Evolutionary conservation across 2,329 filamentous ascomycete species (phyloP).

Genomic region (Penicillium aurantiogriseum): DNA sequence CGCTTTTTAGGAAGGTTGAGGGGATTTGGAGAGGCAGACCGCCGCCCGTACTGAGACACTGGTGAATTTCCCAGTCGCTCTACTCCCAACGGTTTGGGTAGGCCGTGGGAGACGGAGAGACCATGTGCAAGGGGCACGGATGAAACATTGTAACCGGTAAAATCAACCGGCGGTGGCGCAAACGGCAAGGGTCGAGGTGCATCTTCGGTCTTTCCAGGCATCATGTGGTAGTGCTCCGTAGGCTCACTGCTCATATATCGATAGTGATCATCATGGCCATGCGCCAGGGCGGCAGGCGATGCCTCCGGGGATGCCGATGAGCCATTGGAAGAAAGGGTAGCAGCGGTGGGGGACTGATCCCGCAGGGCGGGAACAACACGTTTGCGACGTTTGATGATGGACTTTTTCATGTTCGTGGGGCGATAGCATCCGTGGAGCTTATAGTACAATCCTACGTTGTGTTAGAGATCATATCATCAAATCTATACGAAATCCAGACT

Average conservation of each 20-base stretch:
- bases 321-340: conserved; percentile 42
- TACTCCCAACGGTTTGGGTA: conserved; percentile 32
- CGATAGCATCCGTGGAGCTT: conserved; percentile 93
- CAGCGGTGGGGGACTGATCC: conserved; percentile 45
- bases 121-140: conserved; percentile 29
- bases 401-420: conserved; percentile 98
- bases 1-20: conserved; percentile 37
- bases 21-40: conserved; percentile 34
- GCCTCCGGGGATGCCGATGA: conserved; percentile 46
- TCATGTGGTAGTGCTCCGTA: conserved; percentile 46
- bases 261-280: conserved; percentile 33
- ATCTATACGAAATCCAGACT: conserved; percentile 37
- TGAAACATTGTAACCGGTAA: conserved; percentile 46
- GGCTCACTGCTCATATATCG: conserved; percentile 36
- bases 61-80: conserved; percentile 32
- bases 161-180: conserved; percentile 50
- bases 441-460: conserved; percentile 75
- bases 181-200: conserved; percentile 33
- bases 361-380: conserved; percentile 78
- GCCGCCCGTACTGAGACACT: conserved; percentile 30
- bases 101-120: conserved; percentile 27
- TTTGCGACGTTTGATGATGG: conserved; percentile 93
- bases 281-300: conserved; percentile 34
- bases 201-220: conserved; percentile 39
- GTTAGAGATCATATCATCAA: conserved; percentile 6